phyloP scores from a whole-genome alignment of 2,329 filamentous ascomycete species.

The Neofusicoccum laricinum region DNA sequence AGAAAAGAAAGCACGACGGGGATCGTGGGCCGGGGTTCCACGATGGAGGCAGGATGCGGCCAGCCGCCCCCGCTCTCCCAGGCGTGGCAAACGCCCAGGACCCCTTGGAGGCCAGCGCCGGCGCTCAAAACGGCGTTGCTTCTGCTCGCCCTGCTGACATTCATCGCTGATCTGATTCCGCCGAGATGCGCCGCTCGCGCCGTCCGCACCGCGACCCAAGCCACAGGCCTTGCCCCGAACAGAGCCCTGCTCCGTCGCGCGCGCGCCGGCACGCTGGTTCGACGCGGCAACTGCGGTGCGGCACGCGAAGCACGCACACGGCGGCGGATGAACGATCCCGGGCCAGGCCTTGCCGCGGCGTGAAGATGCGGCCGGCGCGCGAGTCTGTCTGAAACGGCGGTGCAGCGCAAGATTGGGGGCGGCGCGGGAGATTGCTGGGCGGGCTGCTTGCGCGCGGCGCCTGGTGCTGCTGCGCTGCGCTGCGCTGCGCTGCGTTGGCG shows the following conservation, averaged over 20 bases:
- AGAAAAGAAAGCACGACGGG: not conserved
- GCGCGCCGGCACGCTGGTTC: not conserved
- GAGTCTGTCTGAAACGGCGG: constrained; percentile 2
- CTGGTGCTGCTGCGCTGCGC: no score
- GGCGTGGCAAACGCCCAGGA: not conserved
- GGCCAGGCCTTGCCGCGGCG: not conserved
- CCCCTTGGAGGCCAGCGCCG: not conserved
- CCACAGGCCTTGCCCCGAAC: not conserved
- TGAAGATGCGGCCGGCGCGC: not conserved
- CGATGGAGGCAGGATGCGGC: not conserved
- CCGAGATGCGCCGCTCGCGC: constrained; percentile 5
- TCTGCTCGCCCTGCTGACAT: constrained; percentile 6
- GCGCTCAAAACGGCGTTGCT: not conserved
- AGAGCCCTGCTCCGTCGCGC: not conserved
- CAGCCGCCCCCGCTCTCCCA: not conserved
- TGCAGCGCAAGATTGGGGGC: not conserved
- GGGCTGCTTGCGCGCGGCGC: no score
- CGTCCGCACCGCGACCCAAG: not conserved
- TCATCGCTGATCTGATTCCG: constrained; percentile 10
- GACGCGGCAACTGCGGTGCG: constrained; percentile 6
- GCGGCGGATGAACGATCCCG: not conserved
- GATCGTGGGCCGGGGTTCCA: constrained; percentile 3
- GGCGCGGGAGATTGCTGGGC: not conserved
- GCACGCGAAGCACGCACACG: constrained; percentile 9
- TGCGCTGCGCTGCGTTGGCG: not conserved